These are phyloP conservation scores for Fistulifera pelliculosa DNA, from an alignment of 108 stramenopile species.

Conservation along the genomic window DNA sequence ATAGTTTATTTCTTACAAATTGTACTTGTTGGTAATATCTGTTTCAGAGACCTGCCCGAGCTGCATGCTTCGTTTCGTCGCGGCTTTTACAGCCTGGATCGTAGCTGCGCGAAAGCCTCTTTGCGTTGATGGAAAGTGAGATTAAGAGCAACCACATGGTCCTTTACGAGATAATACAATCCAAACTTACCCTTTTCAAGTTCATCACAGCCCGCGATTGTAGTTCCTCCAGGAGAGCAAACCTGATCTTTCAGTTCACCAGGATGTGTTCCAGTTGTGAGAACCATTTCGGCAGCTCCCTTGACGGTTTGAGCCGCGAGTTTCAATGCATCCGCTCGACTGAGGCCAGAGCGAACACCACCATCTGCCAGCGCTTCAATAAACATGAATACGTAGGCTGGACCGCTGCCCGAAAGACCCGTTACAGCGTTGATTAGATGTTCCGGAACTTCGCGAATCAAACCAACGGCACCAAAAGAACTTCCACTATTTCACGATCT, in stretches of 20 bases:
- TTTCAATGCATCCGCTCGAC: constrained; percentile 72
- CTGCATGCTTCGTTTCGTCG: constrained; percentile 69
- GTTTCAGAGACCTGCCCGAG: constrained; percentile 60
- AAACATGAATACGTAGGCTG: constrained; percentile 91
- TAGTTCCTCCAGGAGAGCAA: constrained; percentile 88
- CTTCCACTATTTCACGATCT: constrained; percentile 61
- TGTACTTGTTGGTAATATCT: constrained; percentile 55
- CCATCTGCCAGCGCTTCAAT: constrained; percentile 97
- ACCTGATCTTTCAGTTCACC: constrained; percentile 88
- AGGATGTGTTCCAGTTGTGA: constrained; percentile 85
- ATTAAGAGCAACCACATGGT: background rate
- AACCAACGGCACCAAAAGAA: constrained; percentile 73
- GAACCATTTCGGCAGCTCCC: constrained; percentile 94
- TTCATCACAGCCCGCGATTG: constrained; percentile 89
- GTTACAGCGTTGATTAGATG: constrained; percentile 82
- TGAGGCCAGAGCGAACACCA: constrained; percentile 87
- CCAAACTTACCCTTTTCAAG: constrained; percentile 74
- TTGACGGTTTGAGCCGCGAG: constrained; percentile 93
- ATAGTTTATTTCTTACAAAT: constrained; percentile 26
- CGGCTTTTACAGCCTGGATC: constrained; percentile 64
- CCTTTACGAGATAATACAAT: background rate
- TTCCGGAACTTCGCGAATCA: constrained; percentile 75
- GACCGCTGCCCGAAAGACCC: constrained; percentile 90
- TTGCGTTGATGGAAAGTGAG: constrained; percentile 2
- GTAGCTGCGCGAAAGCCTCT: constrained; percentile 63